A percentile compares a stretch with the other conserved stretches of the same genome.
Conservation (phyloP, 805 yeast species). For the Starmerella roubikii region DNA sequence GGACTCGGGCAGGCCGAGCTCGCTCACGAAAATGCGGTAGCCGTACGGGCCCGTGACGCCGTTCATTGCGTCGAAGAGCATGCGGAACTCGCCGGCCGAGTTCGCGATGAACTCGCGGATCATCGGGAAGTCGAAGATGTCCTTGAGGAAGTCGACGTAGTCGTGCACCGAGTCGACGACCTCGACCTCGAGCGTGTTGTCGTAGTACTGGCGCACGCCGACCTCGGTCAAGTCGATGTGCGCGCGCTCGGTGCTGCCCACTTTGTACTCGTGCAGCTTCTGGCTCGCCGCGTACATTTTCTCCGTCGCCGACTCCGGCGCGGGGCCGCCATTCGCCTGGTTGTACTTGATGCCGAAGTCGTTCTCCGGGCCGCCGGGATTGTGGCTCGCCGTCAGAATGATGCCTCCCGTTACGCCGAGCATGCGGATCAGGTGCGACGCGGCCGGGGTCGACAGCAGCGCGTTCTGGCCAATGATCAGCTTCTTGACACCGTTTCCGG, state of each 20-base stretch:
- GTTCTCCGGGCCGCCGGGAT: slow-evolving; percentile 90
- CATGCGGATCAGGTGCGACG: slow-evolving; percentile 80
- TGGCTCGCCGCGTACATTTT: slow-evolving; percentile 63
- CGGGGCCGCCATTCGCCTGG: slow-evolving; percentile 93
- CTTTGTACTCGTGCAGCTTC: slow-evolving; percentile 40
- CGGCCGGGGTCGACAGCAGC: slow-evolving; percentile 87
- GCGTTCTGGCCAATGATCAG: slow-evolving; percentile 81
- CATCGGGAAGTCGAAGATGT: slow-evolving; percentile 74
- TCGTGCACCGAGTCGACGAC: slow-evolving; percentile 70
- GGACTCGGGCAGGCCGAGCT: slow-evolving; percentile 58
- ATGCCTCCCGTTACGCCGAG: slow-evolving; percentile 71
- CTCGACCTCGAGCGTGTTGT: slow-evolving; percentile 49
- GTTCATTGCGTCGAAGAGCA: slow-evolving; percentile 78
- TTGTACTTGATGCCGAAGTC: slow-evolving; percentile 95
- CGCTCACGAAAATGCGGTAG: slow-evolving; percentile 64
- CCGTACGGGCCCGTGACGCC: slow-evolving; percentile 99
- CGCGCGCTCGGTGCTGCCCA: slow-evolving; percentile 45
- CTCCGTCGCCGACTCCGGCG: slow-evolving; percentile 89
- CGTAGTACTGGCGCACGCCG: slow-evolving; percentile 34
- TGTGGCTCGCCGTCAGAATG: slow-evolving; percentile 89
- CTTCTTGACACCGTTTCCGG: slow-evolving; percentile 81
- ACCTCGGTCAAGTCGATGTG: slow-evolving; percentile 46
- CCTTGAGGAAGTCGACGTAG: slow-evolving; percentile 66
- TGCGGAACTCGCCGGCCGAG: slow-evolving; percentile 43
- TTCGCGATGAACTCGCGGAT: slow-evolving; percentile 53